phyloP scores from a whole-genome alignment of 805 yeast genomes.

The Spathaspora hagerdaliae region DNA sequence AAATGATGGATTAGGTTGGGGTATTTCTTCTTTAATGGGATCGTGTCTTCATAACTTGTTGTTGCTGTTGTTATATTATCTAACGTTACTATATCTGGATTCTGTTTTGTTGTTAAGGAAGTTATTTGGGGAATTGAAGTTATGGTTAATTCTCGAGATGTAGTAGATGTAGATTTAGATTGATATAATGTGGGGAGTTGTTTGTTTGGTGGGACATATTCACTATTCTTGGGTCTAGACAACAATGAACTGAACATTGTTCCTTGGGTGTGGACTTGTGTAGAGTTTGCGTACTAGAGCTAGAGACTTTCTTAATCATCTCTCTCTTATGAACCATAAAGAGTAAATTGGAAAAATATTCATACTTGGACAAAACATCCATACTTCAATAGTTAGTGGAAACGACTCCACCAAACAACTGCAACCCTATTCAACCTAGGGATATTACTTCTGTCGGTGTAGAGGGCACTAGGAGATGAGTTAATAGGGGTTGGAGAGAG shows the following conservation, averaged over 20 bases:
- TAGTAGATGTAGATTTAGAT: neutral
- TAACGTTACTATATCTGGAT: neutral
- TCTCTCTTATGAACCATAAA: too few relatives aligned
- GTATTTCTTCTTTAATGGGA: slow-evolving; percentile 49
- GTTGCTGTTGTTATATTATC: slow-evolving; percentile 4
- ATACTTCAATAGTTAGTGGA: neutral
- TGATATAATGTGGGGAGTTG: slow-evolving; percentile 4
- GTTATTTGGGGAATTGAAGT: neutral
- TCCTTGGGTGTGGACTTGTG: neutral
- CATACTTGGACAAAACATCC: neutral
- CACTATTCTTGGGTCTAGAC: slow-evolving; percentile 28
- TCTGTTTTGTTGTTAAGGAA: neutral
- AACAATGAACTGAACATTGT: slow-evolving; percentile 34
- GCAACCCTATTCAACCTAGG: too few relatives aligned
- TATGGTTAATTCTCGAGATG: slow-evolving; percentile 3
- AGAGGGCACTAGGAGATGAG: too few relatives aligned
- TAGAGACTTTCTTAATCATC: neutral
- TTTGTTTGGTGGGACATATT: slow-evolving; percentile 7
- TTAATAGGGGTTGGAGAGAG: too few relatives aligned
- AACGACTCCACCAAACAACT: too few relatives aligned
- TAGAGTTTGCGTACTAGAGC: too few relatives aligned
- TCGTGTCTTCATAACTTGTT: slow-evolving; percentile 47
- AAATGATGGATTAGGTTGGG: slow-evolving; percentile 38
- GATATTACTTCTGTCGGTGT: too few relatives aligned
- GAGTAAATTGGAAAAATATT: neutral